Conservation (phyloP, 805 yeast genomes). For the Saccharomycopsis javanensis region DNA sequence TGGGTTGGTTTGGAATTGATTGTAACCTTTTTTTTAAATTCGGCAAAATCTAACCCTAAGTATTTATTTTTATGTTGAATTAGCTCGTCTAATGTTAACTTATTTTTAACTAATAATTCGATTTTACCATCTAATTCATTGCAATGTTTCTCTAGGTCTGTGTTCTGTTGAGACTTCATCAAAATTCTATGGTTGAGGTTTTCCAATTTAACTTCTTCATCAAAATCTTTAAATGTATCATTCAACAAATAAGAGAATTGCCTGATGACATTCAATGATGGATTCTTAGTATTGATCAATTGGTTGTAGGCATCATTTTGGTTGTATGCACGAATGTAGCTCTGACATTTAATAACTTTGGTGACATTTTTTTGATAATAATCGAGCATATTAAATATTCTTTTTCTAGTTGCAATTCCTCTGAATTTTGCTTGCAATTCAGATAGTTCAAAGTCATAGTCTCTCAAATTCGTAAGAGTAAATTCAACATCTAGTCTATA, state of each 20-base stretch:
- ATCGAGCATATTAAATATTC: conserved; percentile 26
- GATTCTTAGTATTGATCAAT: conserved; percentile 59
- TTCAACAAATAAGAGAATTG: conserved; percentile 69
- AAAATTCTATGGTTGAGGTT: conserved; percentile 58
- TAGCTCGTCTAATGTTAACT: conserved; percentile 67
- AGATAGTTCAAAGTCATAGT: conserved; percentile 31
- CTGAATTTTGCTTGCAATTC: conserved; percentile 46
- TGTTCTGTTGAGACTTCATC: conserved; percentile 60
- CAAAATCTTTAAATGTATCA: conserved; percentile 63
- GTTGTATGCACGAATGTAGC: conserved; percentile 54
- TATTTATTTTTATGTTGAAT: conserved; percentile 8
- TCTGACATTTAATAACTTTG: conserved; percentile 66
- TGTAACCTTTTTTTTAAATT: conserved; percentile 4
- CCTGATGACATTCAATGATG: conserved; percentile 67
- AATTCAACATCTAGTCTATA: conserved; percentile 48
- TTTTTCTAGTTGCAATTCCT: conserved; percentile 36
- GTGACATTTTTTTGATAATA: conserved; percentile 48
- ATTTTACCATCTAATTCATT: conserved; percentile 72
- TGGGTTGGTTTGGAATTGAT: conserved; percentile 16
- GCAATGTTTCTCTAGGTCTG: conserved; percentile 60
- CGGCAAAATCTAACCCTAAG: conserved; percentile 10
- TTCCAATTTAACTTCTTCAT: conserved; percentile 62
- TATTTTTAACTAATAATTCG: conserved; percentile 67
- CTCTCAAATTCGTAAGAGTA: conserved; percentile 43
- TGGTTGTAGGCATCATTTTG: conserved; percentile 67